phyloP scores from a whole-genome alignment of 2,329 filamentous ascomycete species.

The Huntiella abstrusa region DNA sequence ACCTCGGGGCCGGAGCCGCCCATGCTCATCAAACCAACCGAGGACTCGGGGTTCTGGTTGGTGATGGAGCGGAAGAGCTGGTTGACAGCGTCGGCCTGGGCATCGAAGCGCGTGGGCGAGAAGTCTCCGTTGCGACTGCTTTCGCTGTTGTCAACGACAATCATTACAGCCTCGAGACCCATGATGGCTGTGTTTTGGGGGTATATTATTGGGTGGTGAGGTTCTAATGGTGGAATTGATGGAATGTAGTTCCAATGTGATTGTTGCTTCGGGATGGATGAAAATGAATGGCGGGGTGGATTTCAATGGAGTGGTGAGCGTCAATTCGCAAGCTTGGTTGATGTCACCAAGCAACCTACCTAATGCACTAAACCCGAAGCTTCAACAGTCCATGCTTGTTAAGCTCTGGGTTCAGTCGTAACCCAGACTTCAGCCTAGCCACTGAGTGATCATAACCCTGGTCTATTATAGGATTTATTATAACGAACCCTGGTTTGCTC shows the following conservation, averaged over 20 bases:
- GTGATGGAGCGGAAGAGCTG: conserved; percentile 93
- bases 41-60: conserved; percentile 87
- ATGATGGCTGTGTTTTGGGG: conserved; percentile 41
- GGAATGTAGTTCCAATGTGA: not conserved
- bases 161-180: conserved; percentile 98
- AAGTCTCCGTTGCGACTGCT: conserved; percentile 90
- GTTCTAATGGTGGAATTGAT: not conserved
- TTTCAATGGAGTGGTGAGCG: not conserved
- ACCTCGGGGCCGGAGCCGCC: conserved; percentile 94
- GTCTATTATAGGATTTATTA: not conserved
- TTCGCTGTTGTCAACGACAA: conserved; percentile 98
- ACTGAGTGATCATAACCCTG: conserved; percentile 1
- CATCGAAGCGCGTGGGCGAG: conserved; percentile 85
- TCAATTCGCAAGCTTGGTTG: not conserved
- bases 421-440: no score
- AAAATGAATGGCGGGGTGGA: not conserved
- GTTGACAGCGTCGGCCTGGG: conserved; percentile 86
- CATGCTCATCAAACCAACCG: conserved; percentile 97
- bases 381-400: no score
- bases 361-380: not conserved
- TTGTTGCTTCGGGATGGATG: not conserved
- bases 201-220: not conserved
- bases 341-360: conserved; percentile 6
- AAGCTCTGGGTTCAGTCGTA: no score
- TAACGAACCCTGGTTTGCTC: no score